Conservation (phyloP, 2,329 filamentous ascomycete genomes). For the Colletotrichum viniferum region DNA sequence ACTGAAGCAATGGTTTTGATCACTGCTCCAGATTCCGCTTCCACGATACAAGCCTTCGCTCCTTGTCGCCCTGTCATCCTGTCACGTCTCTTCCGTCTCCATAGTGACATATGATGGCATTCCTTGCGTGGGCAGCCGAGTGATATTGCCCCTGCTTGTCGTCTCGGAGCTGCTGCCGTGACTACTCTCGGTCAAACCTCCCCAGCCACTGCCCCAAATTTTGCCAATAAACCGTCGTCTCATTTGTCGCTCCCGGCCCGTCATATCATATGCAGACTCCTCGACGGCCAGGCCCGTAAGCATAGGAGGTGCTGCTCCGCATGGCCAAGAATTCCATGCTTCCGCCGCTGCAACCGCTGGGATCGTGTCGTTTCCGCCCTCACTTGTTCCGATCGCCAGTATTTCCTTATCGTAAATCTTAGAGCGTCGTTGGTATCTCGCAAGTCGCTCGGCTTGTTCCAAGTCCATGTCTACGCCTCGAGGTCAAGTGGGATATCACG, state of each 20-base stretch:
- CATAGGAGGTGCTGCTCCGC: background rate
- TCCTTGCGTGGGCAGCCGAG: background rate
- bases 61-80: background rate
- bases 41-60: background rate
- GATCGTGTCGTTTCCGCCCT: background rate
- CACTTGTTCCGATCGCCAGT: background rate
- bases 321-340: background rate
- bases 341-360: background rate
- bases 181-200: background rate
- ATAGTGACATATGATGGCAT: background rate
- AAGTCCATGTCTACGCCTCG: background rate
- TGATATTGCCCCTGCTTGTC: background rate
- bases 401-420: background rate
- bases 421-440: background rate
- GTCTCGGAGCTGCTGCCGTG: background rate
- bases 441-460: background rate
- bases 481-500: conserved; percentile 22
- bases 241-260: background rate
- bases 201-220: background rate
- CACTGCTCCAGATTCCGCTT: background rate
- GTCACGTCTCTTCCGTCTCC: background rate
- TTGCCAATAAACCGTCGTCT: background rate
- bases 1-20: background rate
- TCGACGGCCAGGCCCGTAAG: background rate
- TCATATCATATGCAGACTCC: background rate